These are phyloP conservation scores for Suillus paluster DNA, from an alignment of 768 basidiomycete species.

Conservation along the genomic window DNA sequence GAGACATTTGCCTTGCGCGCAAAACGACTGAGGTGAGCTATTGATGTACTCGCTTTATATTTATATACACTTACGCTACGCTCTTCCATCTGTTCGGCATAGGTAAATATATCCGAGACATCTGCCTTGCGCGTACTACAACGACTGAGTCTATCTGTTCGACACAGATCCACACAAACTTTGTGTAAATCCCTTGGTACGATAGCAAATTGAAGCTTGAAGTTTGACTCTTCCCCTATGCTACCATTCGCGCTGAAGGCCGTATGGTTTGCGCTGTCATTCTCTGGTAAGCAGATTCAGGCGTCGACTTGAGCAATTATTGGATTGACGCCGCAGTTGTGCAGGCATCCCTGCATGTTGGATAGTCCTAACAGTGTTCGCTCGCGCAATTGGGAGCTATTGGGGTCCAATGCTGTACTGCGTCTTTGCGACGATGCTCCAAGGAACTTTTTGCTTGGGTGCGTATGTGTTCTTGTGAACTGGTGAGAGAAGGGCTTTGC, in stretches of 20 bases:
- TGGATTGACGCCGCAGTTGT: not conserved
- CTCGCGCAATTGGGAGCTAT: constrained; percentile 44
- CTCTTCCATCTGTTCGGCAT: no score
- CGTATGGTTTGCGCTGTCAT: constrained; percentile 60
- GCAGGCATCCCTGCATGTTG: constrained; percentile 57
- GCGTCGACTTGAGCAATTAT: not conserved
- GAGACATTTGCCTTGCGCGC: no score
- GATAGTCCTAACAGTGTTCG: constrained; percentile 50
- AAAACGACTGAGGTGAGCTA: no score
- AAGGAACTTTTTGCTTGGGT: constrained; percentile 67
- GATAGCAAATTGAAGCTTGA: no score
- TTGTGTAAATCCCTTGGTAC: no score
- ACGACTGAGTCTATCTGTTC: no score
- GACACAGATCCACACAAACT: no score
- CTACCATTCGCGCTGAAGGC: constrained; percentile 59
- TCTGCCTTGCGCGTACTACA: no score
- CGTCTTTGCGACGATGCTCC: constrained; percentile 52
- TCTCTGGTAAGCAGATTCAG: constrained; percentile 45
- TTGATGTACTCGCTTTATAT: no score
- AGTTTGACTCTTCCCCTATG: no score
- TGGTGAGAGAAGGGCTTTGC: not conserved
- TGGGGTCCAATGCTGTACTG: constrained; percentile 58
- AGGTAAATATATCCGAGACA: no score
- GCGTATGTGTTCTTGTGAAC: constrained; percentile 13
- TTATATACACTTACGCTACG: no score